These are phyloP conservation scores for Phycomyces nitens DNA, from an alignment of 192 early-diverging fungal species.

Conservation along the genomic window DNA sequence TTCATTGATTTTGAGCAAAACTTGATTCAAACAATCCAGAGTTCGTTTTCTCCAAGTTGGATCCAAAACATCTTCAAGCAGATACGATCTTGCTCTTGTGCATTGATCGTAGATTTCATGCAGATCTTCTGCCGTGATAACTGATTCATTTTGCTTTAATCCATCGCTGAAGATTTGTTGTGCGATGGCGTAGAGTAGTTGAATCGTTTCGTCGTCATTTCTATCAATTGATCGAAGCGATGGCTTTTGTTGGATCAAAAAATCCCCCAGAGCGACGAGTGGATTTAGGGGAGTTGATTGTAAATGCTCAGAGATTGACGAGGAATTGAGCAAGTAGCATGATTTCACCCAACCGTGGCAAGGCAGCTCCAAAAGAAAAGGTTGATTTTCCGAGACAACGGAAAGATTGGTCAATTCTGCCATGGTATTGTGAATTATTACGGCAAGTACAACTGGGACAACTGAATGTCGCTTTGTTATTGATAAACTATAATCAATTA, in stretches of 20 bases:
- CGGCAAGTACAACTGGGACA: conserved; percentile 1
- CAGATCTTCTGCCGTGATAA: neutral
- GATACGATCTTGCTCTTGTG: neutral
- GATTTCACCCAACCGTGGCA: conserved; percentile 12
- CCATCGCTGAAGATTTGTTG: conserved; percentile 1
- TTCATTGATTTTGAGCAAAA: neutral
- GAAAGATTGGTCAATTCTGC: conserved; percentile 12
- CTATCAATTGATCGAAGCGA: conserved; percentile 5
- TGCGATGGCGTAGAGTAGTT: conserved; percentile 6
- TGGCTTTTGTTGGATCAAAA: conserved; percentile 8
- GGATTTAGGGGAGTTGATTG: conserved; percentile 3
- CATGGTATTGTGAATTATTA: conserved; percentile 12
- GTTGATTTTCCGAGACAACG: neutral
- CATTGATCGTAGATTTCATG: conserved; percentile 1
- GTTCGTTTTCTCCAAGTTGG: neutral
- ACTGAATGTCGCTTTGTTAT: conserved; percentile 8
- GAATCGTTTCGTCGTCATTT: conserved; percentile 10
- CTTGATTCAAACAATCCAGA: conserved; percentile 1
- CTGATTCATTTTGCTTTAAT: conserved; percentile 3
- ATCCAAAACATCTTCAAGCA: conserved; percentile 2
- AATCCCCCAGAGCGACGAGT: conserved; percentile 12
- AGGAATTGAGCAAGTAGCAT: conserved; percentile 8
- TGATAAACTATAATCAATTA: conserved; percentile 16
- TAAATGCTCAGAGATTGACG: conserved; percentile 9
- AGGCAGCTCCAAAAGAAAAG: conserved; percentile 9